A percentile compares a stretch with the other conserved stretches of the same genome.
Conservation (phyloP, 2,329 filamentous ascomycete species). For the Microsporum canis region DNA sequence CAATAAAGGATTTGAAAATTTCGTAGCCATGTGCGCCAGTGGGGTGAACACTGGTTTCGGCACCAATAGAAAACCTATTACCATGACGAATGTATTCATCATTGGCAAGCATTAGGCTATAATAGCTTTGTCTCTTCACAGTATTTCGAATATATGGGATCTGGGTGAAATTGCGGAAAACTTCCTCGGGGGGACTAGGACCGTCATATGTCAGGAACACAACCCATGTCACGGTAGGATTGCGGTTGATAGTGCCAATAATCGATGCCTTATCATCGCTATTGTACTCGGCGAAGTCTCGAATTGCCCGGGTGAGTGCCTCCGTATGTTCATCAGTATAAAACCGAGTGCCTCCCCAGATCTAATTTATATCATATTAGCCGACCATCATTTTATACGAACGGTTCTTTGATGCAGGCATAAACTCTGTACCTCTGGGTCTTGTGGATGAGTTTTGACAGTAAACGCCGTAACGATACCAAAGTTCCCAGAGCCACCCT, state of each 20-base stretch:
- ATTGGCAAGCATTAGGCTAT: conserved; percentile 37
- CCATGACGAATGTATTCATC: conserved; percentile 30
- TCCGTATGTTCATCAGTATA: conserved; percentile 29
- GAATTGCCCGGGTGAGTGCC: conserved; percentile 23
- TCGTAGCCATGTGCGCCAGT: conserved; percentile 20
- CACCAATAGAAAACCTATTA: conserved; percentile 32
- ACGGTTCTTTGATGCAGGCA: background rate
- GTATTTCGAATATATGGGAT: conserved; percentile 36
- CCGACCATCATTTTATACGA: background rate
- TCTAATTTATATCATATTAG: conserved; percentile 15
- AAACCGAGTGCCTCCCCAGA: conserved; percentile 41
- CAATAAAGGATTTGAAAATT: conserved; percentile 24
- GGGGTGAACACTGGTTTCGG: conserved; percentile 30
- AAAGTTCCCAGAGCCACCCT: conserved; percentile 36
- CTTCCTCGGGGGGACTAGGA: conserved; percentile 38
- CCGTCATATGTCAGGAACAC: conserved; percentile 56
- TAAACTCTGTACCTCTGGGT: conserved; percentile 16
- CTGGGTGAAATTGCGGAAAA: conserved; percentile 47
- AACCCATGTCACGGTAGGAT: conserved; percentile 40
- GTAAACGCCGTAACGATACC: conserved; percentile 35
- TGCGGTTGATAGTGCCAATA: conserved; percentile 40
- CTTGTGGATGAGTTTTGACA: conserved; percentile 24
- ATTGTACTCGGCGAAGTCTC: conserved; percentile 37
- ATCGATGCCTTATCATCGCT: conserved; percentile 50
- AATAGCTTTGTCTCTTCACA: conserved; percentile 39